Evolutionary conservation across 2,329 filamentous ascomycete genomes (phyloP), one percentile per base, ranked within the genome.

Genomic region (Ilyonectria mors-panacis): DNA sequence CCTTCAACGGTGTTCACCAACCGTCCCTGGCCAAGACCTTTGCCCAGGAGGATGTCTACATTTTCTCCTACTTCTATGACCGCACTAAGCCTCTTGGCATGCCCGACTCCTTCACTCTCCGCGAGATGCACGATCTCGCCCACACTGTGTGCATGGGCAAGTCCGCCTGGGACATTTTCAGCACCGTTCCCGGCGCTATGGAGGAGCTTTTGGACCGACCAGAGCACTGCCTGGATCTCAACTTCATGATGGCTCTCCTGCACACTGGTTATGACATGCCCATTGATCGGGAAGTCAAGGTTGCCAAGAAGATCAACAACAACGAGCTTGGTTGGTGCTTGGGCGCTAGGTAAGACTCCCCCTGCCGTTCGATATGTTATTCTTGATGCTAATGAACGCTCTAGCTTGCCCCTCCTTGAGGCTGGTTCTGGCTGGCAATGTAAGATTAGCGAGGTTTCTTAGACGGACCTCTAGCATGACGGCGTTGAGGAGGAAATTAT

Each of bases 211-310:
- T 86, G 60, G 94, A 89, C 68, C 89, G 95, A 65, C 94, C 96
- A 2, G 95, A 99, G 82, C 93, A 92, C 81, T 99, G 96, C 83
- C 84, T 99, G 76, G 96, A 99, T 81, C 85, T 99, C 75, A 99
- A 94, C 85, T 99, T 98, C 79, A 98, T 98, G 94, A 84, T 97
- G 75, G 93, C 93, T 28, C 86, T 99, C 64, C 85, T 98, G 61
- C 95, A 98, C 82, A 97, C 94, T 6, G 96, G 96, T 3, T 99
- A 99, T 77, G 96, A 98, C 74, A 98, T 99, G 94, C 95, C 95
- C 4, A 91, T 98, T 75, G 94, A 97, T 73, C 89, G 97, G 44
- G 96, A 99, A 82, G 94, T 99, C 72, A 95, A 93, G 87, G 97
- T 98, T 78, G 96, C 95, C 67, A 99, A 99, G 92, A 97, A 98